Evolutionary conservation across 148 eudicot genomes (phyloP).

Genomic region (Silene uniflora): DNA sequence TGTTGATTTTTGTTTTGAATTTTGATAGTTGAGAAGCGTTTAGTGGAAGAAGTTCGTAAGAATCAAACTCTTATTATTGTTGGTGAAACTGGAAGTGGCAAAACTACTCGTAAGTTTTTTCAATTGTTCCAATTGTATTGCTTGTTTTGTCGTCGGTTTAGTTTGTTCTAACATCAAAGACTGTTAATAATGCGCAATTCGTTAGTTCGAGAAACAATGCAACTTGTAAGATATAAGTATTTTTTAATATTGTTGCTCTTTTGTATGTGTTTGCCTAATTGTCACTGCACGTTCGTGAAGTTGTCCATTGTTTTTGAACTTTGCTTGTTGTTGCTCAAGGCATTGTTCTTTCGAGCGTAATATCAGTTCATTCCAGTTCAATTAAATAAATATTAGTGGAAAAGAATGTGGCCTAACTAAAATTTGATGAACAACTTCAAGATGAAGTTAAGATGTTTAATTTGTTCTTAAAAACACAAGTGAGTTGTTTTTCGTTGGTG

Average conservation of each 20-base stretch:
- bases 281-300: background rate
- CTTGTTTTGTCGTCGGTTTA: background rate
- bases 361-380: no score
- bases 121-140: background rate
- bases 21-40: conserved; percentile 61
- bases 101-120: conserved; percentile 84
- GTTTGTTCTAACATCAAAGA: no score
- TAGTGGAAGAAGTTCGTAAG: conserved; percentile 68
- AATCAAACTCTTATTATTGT: conserved; percentile 73
- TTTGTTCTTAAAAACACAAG: background rate
- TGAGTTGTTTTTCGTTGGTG: background rate
- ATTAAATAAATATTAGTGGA: no score
- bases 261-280: no score
- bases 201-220: background rate
- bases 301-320: background rate
- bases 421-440: background rate
- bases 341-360: no score
- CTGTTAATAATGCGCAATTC: background rate
- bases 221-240: background rate
- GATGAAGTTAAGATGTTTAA: background rate
- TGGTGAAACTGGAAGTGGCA: conserved; percentile 99
- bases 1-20: background rate
- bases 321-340: background rate
- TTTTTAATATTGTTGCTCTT: no score
- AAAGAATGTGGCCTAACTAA: background rate